These are phyloP conservation scores for Cladorrhinum sp. DNA, from an alignment of 2,329 filamentous ascomycete species.

Conservation along the genomic window DNA sequence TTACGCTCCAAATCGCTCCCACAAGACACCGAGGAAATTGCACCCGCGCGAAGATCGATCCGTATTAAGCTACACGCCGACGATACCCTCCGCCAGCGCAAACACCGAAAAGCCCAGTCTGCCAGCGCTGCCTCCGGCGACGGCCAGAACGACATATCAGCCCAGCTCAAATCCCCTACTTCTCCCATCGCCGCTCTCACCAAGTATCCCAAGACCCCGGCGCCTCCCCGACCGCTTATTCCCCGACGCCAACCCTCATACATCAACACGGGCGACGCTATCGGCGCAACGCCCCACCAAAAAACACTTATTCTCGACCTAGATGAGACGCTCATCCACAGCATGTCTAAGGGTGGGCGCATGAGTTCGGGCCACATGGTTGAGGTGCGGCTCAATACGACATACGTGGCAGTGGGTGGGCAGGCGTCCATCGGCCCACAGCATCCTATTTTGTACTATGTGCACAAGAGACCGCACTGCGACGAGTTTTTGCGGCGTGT, in stretches of 20 bases:
- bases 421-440: constrained; percentile 71
- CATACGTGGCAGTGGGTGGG: constrained; percentile 63
- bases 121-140: constrained; percentile 37
- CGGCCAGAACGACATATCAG: constrained; percentile 57
- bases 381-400: constrained; percentile 83
- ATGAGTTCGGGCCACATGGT: constrained; percentile 99
- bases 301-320: constrained; percentile 95
- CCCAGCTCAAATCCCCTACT: constrained; percentile 89
- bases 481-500: constrained; percentile 91
- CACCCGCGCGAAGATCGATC: constrained; percentile 73
- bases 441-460: constrained; percentile 96
- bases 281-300: constrained; percentile 53
- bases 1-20: constrained; percentile 61
- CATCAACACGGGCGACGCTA: constrained; percentile 56
- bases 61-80: constrained; percentile 87
- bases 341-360: constrained; percentile 91
- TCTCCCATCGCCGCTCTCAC: constrained; percentile 76
- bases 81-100: constrained; percentile 69
- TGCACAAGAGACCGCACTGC: constrained; percentile 95
- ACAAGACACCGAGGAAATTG: constrained; percentile 57
- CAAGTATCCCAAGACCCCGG: constrained; percentile 85
- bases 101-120: constrained; percentile 61
- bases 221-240: constrained; percentile 84
- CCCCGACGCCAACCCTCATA: constrained; percentile 89
- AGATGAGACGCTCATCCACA: constrained; percentile 97